Conservation (phyloP, 1,139 yeast genomes). For the Hyphopichia fennica region DNA sequence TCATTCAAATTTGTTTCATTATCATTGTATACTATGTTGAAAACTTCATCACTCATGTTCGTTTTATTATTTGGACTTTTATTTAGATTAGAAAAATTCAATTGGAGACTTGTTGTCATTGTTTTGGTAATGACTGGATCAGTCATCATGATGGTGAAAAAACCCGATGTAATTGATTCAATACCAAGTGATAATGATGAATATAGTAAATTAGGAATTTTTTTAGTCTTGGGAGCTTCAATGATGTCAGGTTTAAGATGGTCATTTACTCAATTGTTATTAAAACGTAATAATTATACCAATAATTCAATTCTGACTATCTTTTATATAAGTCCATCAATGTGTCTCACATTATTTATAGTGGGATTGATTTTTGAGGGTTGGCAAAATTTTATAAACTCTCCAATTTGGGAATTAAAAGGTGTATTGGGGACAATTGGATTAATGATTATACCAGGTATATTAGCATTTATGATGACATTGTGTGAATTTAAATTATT, state of each 20-base stretch:
- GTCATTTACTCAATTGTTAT: constrained; percentile 86
- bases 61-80: constrained; percentile 84
- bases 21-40: constrained; percentile 89
- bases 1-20: constrained; percentile 78
- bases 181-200: constrained; percentile 13
- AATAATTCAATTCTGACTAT: constrained; percentile 82
- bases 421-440: constrained; percentile 56
- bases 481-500: constrained; percentile 82
- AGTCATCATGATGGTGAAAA: constrained; percentile 81
- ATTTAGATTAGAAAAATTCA: constrained; percentile 72
- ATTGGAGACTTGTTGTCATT: constrained; percentile 63
- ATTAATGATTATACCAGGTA: constrained; percentile 75
- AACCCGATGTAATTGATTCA: constrained; percentile 23
- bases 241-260: constrained; percentile 88
- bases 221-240: constrained; percentile 74
- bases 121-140: constrained; percentile 78
- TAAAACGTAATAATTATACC: constrained; percentile 60
- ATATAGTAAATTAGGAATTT: constrained; percentile 53
- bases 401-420: constrained; percentile 62
- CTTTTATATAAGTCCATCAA: constrained; percentile 79
- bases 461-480: constrained; percentile 88
- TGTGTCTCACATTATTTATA: constrained; percentile 61
- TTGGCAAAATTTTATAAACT: constrained; percentile 46
- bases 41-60: constrained; percentile 82
- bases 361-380: constrained; percentile 72